Percentiles rank a stretch among this genome's conserved stretches.
Evolutionary conservation across 2,329 filamentous ascomycete species (phyloP).

Genomic region (Cryphonectria radicalis): DNA sequence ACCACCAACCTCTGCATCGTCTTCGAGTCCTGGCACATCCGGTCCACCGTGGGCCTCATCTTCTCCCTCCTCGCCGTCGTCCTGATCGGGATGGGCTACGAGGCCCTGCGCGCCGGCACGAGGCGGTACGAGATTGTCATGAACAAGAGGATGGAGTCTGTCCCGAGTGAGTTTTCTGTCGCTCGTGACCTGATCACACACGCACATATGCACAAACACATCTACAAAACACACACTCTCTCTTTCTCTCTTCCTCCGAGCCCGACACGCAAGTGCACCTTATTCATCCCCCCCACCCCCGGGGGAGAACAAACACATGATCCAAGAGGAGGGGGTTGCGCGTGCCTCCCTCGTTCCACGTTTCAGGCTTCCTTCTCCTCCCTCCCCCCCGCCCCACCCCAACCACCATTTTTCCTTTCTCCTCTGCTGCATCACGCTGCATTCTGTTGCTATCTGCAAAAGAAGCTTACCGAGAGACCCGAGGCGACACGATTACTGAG

Average conservation of each 20-base stretch:
- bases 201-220: background rate
- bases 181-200: background rate
- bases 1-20: conserved; percentile 94
- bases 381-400: background rate
- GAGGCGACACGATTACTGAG: conserved; percentile 59
- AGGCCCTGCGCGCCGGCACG: conserved; percentile 78
- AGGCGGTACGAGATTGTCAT: conserved; percentile 73
- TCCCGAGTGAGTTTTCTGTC: conserved; percentile 54
- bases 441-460: conserved; percentile 17
- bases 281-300: conserved; percentile 29
- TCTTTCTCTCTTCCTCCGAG: background rate
- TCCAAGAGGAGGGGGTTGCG: background rate
- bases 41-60: conserved; percentile 72
- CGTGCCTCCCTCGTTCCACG: background rate
- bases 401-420: background rate
- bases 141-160: conserved; percentile 50
- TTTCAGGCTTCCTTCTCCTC: background rate
- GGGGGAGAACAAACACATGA: conserved; percentile 28
- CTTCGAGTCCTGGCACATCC: conserved; percentile 89
- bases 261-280: background rate
- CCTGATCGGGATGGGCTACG: conserved; percentile 87
- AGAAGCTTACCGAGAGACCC: conserved; percentile 30
- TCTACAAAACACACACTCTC: too few relatives aligned
- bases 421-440: background rate
- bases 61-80: conserved; percentile 83